A percentile compares a stretch with the other conserved stretches of the same genome.
Evolutionary conservation across 2,329 filamentous ascomycete species (phyloP).

Genomic region (Alternaria angustiovoidea): DNA sequence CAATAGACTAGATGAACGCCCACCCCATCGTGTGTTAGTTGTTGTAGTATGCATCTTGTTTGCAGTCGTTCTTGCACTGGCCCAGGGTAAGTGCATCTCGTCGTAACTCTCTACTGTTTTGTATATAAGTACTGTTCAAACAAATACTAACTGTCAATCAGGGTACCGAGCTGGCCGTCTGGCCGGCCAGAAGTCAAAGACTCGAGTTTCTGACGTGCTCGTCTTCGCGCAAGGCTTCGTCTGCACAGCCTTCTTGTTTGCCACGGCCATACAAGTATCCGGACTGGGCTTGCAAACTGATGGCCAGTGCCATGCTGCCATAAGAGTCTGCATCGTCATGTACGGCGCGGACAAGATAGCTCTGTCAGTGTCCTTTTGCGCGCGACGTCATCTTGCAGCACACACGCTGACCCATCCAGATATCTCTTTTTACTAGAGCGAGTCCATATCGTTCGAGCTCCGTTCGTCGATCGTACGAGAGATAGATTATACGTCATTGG

Average conservation of each 20-base stretch:
- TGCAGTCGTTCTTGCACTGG: constrained; percentile 25
- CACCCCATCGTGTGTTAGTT: constrained; percentile 16
- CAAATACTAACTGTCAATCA: constrained; percentile 4
- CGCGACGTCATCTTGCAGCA: background rate
- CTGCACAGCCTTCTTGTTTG: constrained; percentile 35
- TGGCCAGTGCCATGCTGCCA: constrained; percentile 40
- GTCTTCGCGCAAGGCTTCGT: constrained; percentile 30
- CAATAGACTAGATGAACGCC: constrained; percentile 10
- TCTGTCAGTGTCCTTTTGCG: constrained; percentile 23
- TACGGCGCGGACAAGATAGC: constrained; percentile 45
- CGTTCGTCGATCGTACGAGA: constrained; percentile 36
- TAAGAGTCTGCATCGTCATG: constrained; percentile 48
- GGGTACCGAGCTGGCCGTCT: constrained; percentile 33
- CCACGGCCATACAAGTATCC: constrained; percentile 34
- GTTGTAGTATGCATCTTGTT: constrained; percentile 24
- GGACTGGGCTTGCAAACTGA: constrained; percentile 39
- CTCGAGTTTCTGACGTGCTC: constrained; percentile 24
- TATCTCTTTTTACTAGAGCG: constrained; percentile 53
- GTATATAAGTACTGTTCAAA: background rate
- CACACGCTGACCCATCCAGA: constrained; percentile 16
- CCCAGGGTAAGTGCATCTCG: constrained; percentile 23
- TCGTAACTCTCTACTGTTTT: background rate
- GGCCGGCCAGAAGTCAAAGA: constrained; percentile 17
- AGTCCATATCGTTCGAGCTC: constrained; percentile 44
- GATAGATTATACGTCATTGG: constrained; percentile 45